Conservation (phyloP, 2,329 filamentous ascomycete species). For the Polytolypa hystricis region DNA sequence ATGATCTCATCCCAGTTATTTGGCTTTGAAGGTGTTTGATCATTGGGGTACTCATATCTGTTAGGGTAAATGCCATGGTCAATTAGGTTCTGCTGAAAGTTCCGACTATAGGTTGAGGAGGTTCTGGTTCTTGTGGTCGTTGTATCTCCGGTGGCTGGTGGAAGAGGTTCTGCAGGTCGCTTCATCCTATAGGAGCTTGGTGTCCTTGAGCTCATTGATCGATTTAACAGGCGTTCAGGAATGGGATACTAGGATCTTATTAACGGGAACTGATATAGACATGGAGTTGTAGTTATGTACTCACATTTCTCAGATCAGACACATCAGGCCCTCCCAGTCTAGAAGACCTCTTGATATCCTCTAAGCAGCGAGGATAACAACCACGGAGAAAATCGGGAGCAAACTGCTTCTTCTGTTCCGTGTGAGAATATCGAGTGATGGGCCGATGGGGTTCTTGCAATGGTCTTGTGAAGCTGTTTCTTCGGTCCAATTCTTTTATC, state of each 20-base stretch:
- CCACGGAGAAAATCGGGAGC: constrained; percentile 4
- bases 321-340: constrained; percentile 26
- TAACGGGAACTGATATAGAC: neutral
- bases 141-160: constrained; percentile 10
- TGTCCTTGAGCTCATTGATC: constrained; percentile 14
- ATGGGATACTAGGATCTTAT: constrained; percentile 14
- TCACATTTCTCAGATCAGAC: constrained; percentile 24
- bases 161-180: constrained; percentile 1
- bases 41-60: constrained; percentile 16
- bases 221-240: constrained; percentile 7
- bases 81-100: constrained; percentile 29
- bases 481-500: constrained; percentile 14
- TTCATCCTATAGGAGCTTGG: constrained; percentile 7
- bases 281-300: constrained; percentile 8
- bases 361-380: constrained; percentile 3
- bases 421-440: constrained; percentile 6
- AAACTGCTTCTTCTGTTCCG: constrained; percentile 4
- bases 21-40: constrained; percentile 17
- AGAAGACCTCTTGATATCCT: constrained; percentile 18
- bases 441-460: constrained; percentile 1
- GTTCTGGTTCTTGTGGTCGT: constrained; percentile 18
- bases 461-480: constrained; percentile 5
- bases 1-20: constrained; percentile 22
- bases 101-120: constrained; percentile 20
- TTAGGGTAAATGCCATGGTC: constrained; percentile 23